Evolutionary conservation across 306 rosid species (phyloP).

Genomic region (Vigna mungo): DNA sequence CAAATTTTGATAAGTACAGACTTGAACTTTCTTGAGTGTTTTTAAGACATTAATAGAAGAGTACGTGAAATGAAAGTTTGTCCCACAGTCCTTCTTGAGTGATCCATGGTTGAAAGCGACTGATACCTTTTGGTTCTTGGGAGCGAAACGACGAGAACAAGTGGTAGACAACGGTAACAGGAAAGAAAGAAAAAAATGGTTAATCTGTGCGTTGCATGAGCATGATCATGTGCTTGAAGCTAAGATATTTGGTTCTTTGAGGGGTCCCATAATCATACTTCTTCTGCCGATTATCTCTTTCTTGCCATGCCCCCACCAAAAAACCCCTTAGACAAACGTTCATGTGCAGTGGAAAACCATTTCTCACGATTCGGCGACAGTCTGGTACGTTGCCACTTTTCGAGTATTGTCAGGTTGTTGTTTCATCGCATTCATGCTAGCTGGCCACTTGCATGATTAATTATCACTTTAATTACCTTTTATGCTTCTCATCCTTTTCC

Average conservation of each 20-base stretch:
- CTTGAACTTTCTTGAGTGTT: not conserved
- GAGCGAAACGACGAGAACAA: conserved; percentile 6
- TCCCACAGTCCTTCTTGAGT: conserved; percentile 1
- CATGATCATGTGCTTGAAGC: not conserved
- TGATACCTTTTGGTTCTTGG: not conserved
- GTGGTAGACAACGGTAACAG: conserved; percentile 3
- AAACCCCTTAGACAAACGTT: not conserved
- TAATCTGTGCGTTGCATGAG: not conserved
- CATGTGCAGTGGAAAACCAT: conserved; percentile 34
- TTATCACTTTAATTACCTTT: not conserved
- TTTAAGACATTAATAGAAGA: not conserved
- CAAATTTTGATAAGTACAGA: not conserved
- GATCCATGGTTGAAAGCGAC: conserved; percentile 4
- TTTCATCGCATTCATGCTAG: conserved; percentile 43
- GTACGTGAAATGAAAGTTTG: not conserved
- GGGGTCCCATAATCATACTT: not conserved
- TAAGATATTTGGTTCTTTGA: not conserved
- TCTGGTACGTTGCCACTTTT: conserved; percentile 7
- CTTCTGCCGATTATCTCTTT: too few relatives aligned
- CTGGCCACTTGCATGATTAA: not conserved
- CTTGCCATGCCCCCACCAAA: conserved; percentile 11
- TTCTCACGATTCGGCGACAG: conserved; percentile 22
- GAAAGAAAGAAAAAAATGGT: not conserved
- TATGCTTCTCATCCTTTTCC: too few relatives aligned
- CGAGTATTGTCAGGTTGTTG: conserved; percentile 28